Conservation (phyloP, 768 basidiomycete species). For the Amanita jacksonii region DNA sequence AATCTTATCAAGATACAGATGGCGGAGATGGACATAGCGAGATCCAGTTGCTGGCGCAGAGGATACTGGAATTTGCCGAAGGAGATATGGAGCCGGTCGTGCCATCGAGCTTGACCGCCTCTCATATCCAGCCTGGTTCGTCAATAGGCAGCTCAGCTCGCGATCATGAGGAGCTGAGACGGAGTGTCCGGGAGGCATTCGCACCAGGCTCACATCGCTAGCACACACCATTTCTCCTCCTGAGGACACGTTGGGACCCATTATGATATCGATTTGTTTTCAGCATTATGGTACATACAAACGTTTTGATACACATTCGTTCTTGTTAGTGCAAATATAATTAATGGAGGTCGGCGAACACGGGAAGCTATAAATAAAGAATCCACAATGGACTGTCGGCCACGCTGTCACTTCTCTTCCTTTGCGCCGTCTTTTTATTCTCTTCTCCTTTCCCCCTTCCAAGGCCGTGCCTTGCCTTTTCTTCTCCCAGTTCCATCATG, state of each 20-base stretch:
- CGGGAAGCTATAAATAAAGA: constrained; percentile 6
- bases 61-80: constrained; percentile 84
- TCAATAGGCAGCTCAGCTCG: constrained; percentile 54
- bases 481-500: constrained; percentile 10
- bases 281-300: constrained; percentile 2
- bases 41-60: constrained; percentile 75
- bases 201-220: constrained; percentile 52
- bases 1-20: constrained; percentile 76
- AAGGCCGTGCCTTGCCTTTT: constrained; percentile 5
- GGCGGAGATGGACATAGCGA: constrained; percentile 86
- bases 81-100: constrained; percentile 52
- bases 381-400: not conserved
- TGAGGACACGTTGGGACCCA: not conserved
- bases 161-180: constrained; percentile 73
- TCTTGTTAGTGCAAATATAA: too few species aligned
- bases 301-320: not conserved
- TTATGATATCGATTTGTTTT: constrained; percentile 4
- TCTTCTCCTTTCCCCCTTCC: constrained; percentile 11
- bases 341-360: too few species aligned
- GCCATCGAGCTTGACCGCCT: constrained; percentile 52
- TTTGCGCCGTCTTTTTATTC: too few species aligned
- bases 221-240: constrained; percentile 4
- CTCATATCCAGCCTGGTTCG: constrained; percentile 62
- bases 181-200: constrained; percentile 79
- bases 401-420: too few species aligned